Base-by-base conservation (phyloP, 1,284 basidiomycete species). In the Boletellus deceptivus region DNA sequence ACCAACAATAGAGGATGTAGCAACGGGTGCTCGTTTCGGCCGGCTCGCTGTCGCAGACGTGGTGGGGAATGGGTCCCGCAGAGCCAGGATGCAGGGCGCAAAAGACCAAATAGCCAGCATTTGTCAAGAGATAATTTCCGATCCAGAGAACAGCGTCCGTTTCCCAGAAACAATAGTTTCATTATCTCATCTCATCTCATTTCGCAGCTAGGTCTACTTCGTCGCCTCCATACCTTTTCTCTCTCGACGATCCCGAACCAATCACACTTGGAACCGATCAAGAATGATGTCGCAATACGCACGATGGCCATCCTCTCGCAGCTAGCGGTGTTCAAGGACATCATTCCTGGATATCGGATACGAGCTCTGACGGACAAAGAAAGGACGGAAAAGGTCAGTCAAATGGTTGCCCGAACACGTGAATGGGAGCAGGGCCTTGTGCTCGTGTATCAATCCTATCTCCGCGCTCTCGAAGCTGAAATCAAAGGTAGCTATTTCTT, bases 371-470 rank as follows among this genome's bases (percentile, higher is more conserved):
- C 92, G 3, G 96, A 94, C 35, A 82, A 83, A 55, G 97, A 99
- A 71, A 91, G 91, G 69, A 75, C 84, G 5, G 94, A 97, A 68
- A 96, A 95, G 69, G 94, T 98, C 51, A 87, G 92, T 66, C 96
- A 99, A 71, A 86, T 94, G 72, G 93, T 99, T 4, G 81, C 89
- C 17, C 80, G 86, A 27, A 86, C 92, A 56, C 82, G 97, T 59
- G 97, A 99, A 65, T 99, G 89, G 79, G 97, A 99, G 69, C 93
- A 98, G 69, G 89, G 94, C n/a, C 78, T 99, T 45, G 89, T 99
- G 18, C 73, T 77, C 46, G 84, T 89, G 36, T 99, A 99, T 71
- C 93, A 97, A 69, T 76, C 79, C 13, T 99, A 92, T 71, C 78
- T 99, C 55, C 89, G 89, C 55, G 73, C 82, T 41, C 81, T 98